Base-by-base conservation (phyloP, 495 filamentous ascomycete genomes). In the Zalerion maritima region DNA sequence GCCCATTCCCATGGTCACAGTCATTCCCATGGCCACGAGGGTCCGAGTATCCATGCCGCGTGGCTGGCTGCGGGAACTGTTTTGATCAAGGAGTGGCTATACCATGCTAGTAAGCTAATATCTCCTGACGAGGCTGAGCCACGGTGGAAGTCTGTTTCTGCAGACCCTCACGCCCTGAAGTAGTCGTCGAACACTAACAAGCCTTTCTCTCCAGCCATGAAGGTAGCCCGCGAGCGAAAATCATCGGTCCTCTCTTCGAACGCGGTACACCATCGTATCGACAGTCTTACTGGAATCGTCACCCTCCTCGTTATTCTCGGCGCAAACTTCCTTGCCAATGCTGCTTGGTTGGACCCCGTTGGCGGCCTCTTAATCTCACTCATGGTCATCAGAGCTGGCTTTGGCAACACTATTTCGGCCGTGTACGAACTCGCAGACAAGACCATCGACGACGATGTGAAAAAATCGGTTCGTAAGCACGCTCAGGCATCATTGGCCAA, bases 221-320 rank as follows among this genome's bases (percentile, higher is more conserved):
- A 93, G 65, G 71, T 96, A 32, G 87, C 89, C n/a, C 72, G 73
- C 39, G 81, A 92, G 45, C 76, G 84, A 43, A 92, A 94, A 48
- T 93, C 84, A 2, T 87, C 84, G 10, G 85, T 97, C 30, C 74
- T 97, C n/a, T 84, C 87, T 13, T 92, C 83, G 27, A 97, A 97
- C 49, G 89, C 89, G 3, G 66, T 92, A 37, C 89, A 97, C 54
- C 89, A 97, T 61, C 81, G 89, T 27, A 75, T 97, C 45, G 89
- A 97, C 51, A 92, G 81, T 28, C 67, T 94, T 14, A 96, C 89
- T 0, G 82, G 84, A 27, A 78, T 97, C 38, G 89, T 94, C 28
- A 89, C 89, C 7, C 64, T 97, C 9, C 53, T 75, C 27, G 84
- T 79, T 11, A 93, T 97, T 44, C 70, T 78, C 16, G 87, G 83